Evolutionary conservation across 2,329 filamentous ascomycete genomes (phyloP), one percentile per base, ranked within the genome.

Genomic region (Zopfia rhizophila): DNA sequence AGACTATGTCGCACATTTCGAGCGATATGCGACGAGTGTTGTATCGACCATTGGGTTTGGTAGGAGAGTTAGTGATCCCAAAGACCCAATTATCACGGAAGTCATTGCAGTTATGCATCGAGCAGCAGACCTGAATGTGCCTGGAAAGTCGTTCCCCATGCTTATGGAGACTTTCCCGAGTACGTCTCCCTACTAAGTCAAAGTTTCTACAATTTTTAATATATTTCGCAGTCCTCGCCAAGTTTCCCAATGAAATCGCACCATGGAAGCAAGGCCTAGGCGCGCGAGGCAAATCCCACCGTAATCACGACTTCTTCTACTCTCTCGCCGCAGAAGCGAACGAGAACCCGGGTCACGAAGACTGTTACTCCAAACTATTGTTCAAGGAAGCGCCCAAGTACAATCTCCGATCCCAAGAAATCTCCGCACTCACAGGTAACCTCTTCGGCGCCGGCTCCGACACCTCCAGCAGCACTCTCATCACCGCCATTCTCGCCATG

Each of bases 71-170:
- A 74, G 73, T 12, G 75, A 62, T 45, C 78, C 65, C 58, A 70
- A 78, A 18, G 81, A 83, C 53, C 80, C 80, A 7, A 82, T 81
- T 55, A 78, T 83, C 48, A 80, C 80, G 3, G 80, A 83, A 60
- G 81, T 80, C 17, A 78, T 83, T 49, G 75, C 78, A 1, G 70
- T 80, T 30, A 78, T 83, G 73, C 78, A 83, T 45, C 72, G 80
- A 43, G 80, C 81, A 0, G 80, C 79, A 3, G 79, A 82, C 47
- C 66, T 83, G 5, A 68, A 70, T 22, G 67, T 70, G 4, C 66
- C 66, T 3, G 83, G 69, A 25, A 79, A 80, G 58, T 75, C 65
- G 0, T 83, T 81, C 55, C 82, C 79, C 17, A 82, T 78, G 78
- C 62, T 82, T 23, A 73, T 81, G 65, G 78, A 82, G 60, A 81